These are phyloP conservation scores for Aspergillus incahuasiensis DNA, from an alignment of 495 filamentous ascomycete species.

Conservation along the genomic window DNA sequence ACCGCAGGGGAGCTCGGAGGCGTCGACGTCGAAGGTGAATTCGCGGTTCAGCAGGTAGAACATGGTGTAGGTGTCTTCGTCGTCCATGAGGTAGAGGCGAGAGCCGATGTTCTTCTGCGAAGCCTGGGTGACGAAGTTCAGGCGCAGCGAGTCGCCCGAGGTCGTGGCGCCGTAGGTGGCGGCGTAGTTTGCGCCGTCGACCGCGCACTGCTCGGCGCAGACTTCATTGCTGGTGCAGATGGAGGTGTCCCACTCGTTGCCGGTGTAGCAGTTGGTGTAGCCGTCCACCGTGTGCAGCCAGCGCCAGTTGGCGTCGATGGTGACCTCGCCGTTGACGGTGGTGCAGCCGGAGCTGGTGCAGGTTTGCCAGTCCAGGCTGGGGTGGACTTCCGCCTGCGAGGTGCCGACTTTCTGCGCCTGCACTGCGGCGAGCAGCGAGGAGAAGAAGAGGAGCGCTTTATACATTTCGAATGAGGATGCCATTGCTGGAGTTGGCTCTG, in stretches of 20 bases:
- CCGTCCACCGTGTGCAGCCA: slow-evolving; percentile 50
- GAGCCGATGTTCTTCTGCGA: slow-evolving; percentile 49
- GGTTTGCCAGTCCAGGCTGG: slow-evolving; percentile 51
- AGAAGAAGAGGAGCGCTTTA: slow-evolving; percentile 22
- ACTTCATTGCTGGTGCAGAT: slow-evolving; percentile 49
- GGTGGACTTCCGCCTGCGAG: slow-evolving; percentile 54
- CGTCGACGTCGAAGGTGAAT: slow-evolving; percentile 66
- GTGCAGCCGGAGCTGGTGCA: slow-evolving; percentile 52
- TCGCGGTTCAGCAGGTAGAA: slow-evolving; percentile 57
- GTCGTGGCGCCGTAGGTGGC: slow-evolving; percentile 54
- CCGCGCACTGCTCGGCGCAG: slow-evolving; percentile 55
- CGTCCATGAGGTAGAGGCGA: slow-evolving; percentile 56
- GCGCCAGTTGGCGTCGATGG: slow-evolving; percentile 64
- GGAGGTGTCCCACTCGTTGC: slow-evolving; percentile 51
- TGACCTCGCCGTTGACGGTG: slow-evolving; percentile 47
- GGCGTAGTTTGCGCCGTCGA: slow-evolving; percentile 58
- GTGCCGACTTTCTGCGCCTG: slow-evolving; percentile 54
- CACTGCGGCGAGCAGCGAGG: slow-evolving; percentile 23
- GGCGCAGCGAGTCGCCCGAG: slow-evolving; percentile 47
- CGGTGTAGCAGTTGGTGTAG: slow-evolving; percentile 62
- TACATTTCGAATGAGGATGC: slow-evolving; percentile 15
- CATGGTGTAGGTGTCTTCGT: slow-evolving; percentile 53
- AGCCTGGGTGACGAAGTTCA: slow-evolving; percentile 50
- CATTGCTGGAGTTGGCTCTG: slow-evolving; percentile 4
- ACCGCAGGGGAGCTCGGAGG: slow-evolving; percentile 60